A percentile compares a stretch with the other conserved stretches of the same genome.
These are phyloP conservation scores for Anthracocystis walkeri DNA, from an alignment of 1,284 basidiomycete genomes.

Conservation along the genomic window DNA sequence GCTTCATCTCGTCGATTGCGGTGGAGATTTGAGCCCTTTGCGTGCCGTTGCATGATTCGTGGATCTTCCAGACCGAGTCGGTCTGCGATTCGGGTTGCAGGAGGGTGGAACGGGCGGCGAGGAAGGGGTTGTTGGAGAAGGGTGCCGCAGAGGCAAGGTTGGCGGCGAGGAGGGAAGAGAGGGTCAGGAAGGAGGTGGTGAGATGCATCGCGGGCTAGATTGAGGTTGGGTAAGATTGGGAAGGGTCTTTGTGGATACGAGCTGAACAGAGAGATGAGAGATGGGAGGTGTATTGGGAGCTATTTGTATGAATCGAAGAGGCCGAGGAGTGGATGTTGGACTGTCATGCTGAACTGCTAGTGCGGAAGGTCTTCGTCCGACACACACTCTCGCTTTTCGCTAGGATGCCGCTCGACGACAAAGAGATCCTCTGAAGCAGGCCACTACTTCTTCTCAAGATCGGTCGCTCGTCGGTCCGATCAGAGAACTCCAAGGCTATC, in stretches of 20 bases:
- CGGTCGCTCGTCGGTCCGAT: constrained; percentile 6
- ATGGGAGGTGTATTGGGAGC: too few species aligned
- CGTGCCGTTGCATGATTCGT: constrained; percentile 70
- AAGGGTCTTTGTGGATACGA: background rate
- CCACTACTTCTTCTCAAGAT: background rate
- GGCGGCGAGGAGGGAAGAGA: background rate
- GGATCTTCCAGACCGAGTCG: constrained; percentile 66
- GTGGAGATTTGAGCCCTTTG: constrained; percentile 68
- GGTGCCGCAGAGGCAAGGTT: constrained; percentile 3
- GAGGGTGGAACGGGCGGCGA: background rate
- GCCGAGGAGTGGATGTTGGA: too few species aligned
- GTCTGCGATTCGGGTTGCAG: constrained; percentile 3
- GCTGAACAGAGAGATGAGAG: background rate
- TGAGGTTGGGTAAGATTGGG: background rate
- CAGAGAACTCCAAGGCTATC: background rate
- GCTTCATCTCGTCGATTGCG: constrained; percentile 68
- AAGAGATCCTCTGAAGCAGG: too few species aligned
- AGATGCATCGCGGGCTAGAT: constrained; percentile 15
- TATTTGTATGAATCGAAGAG: too few species aligned
- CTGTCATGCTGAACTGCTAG: too few species aligned
- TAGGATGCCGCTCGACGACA: too few species aligned
- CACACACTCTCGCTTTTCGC: too few species aligned
- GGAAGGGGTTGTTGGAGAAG: constrained; percentile 6
- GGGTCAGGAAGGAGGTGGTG: background rate
- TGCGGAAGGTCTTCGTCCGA: too few species aligned